Percentiles rank a stretch among this genome's conserved stretches.
Conservation (phyloP, 768 basidiomycete genomes). For the Mycena maculata region DNA sequence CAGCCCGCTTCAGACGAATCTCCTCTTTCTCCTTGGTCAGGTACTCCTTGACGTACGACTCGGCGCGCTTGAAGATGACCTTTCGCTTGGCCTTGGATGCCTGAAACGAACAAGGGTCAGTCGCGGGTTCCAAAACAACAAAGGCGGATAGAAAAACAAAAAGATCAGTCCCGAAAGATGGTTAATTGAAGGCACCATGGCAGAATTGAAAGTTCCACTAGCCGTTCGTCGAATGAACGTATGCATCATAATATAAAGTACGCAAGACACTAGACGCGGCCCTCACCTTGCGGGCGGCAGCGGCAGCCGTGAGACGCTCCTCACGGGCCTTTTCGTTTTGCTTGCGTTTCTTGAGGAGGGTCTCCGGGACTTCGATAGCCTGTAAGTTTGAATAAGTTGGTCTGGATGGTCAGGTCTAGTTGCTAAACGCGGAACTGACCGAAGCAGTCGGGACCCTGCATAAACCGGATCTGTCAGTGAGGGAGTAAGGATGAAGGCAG, state of each 20-base stretch:
- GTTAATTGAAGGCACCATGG: conserved; percentile 89
- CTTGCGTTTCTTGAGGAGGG: conserved; percentile 99
- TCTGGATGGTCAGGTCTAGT: background rate
- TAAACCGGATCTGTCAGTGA: conserved; percentile 16
- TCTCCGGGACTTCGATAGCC: conserved; percentile 98
- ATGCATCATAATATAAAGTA: conserved; percentile 77
- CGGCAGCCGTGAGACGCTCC: conserved; percentile 87
- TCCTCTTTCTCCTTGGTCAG: conserved; percentile 93
- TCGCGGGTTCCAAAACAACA: conserved; percentile 18
- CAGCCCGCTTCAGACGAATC: conserved; percentile 93
- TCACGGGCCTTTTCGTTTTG: conserved; percentile 96
- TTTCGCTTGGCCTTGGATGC: conserved; percentile 91
- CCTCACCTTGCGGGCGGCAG: conserved; percentile 90
- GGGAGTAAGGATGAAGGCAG: background rate
- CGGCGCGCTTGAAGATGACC: conserved; percentile 99
- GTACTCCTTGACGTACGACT: conserved; percentile 98
- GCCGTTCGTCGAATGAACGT: conserved; percentile 81
- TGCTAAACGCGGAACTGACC: conserved; percentile 49
- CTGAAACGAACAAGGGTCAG: conserved; percentile 58
- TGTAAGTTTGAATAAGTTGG: conserved; percentile 44
- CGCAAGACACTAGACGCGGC: conserved; percentile 19
- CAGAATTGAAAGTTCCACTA: conserved; percentile 68
- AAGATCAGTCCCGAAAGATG: conserved; percentile 91
- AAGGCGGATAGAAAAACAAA: conserved; percentile 19
- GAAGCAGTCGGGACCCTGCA: conserved; percentile 67